These are phyloP conservation scores for Wakefieldia striispora DNA, from an alignment of 768 basidiomycete genomes.

Conservation along the genomic window DNA sequence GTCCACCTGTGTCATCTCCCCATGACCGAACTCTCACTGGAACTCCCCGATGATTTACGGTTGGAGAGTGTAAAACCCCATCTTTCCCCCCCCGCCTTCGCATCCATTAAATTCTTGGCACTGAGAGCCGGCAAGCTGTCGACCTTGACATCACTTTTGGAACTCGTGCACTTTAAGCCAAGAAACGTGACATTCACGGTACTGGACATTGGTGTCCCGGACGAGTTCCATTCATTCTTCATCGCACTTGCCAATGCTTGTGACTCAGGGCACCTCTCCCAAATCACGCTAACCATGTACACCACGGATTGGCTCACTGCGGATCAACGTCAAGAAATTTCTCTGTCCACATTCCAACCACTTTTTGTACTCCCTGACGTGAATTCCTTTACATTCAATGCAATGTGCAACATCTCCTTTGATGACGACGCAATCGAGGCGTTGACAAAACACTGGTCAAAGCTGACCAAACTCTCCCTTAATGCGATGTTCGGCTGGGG, in stretches of 20 bases:
- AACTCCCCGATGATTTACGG: constrained; percentile 13
- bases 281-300: constrained; percentile 10
- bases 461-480: constrained; percentile 11
- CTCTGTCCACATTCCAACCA: too few species aligned
- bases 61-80: constrained; percentile 14
- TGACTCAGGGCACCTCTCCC: constrained; percentile 1
- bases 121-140: constrained; percentile 11
- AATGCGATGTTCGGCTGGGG: constrained; percentile 21
- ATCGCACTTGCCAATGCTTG: constrained; percentile 17
- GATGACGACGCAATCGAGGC: constrained; percentile 20
- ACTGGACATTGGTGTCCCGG: too few species aligned
- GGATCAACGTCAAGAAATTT: background rate
- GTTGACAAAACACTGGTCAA: constrained; percentile 22
- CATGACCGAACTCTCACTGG: constrained; percentile 14
- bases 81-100: constrained; percentile 18
- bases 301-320: background rate
- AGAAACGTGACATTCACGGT: constrained; percentile 13
- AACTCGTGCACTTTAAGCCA: constrained; percentile 18
- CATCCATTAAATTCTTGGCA: constrained; percentile 8
- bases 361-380: constrained; percentile 17
- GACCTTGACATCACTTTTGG: constrained; percentile 19
- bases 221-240: constrained; percentile 23
- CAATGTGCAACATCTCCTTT: constrained; percentile 15
- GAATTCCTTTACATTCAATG: constrained; percentile 14
- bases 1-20: constrained; percentile 18